These are phyloP conservation scores for Uronychia binucleata DNA, from an alignment of 73 alveolate genomes.

Conservation along the genomic window DNA sequence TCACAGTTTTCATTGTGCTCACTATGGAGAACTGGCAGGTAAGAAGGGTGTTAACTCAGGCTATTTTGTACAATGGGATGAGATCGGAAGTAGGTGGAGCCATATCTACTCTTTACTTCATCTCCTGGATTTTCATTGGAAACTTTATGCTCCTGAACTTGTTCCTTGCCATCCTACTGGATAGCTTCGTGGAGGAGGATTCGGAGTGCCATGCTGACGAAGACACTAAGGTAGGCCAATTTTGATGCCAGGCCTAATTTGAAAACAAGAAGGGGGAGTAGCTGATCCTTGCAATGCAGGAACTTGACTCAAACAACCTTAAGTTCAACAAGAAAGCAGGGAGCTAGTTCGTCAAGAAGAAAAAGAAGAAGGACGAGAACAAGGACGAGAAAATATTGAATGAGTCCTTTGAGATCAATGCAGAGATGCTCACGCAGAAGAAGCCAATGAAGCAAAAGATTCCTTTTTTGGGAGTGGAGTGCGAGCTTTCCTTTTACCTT, in stretches of 20 bases:
- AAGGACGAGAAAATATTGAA: conserved; percentile 26
- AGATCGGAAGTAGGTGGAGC: conserved; percentile 41
- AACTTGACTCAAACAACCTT: neutral
- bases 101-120: conserved; percentile 72
- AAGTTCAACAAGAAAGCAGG: conserved; percentile 1
- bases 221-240: too few species aligned
- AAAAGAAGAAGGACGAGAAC: conserved; percentile 36
- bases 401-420: conserved; percentile 15
- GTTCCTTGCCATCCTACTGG: conserved; percentile 91
- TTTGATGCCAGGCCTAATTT: too few species aligned
- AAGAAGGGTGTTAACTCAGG: too few species aligned
- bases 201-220: conserved; percentile 61
- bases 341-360: conserved; percentile 13
- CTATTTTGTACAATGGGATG: conserved; percentile 55
- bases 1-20: conserved; percentile 71
- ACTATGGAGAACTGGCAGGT: conserved; percentile 86
- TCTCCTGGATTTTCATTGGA: conserved; percentile 95
- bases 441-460: conserved; percentile 15
- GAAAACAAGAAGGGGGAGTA: conserved; percentile 36
- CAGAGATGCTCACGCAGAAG: conserved; percentile 23
- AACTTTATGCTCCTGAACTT: conserved; percentile 92
- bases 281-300: conserved; percentile 3
- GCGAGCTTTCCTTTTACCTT: conserved; percentile 42
- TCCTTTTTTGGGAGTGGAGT: conserved; percentile 18
- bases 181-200: conserved; percentile 82